Evolutionary conservation across 805 yeast species (phyloP), one percentile per base, ranked within the genome.

Genomic region (Schwanniomyces polymorphus): DNA sequence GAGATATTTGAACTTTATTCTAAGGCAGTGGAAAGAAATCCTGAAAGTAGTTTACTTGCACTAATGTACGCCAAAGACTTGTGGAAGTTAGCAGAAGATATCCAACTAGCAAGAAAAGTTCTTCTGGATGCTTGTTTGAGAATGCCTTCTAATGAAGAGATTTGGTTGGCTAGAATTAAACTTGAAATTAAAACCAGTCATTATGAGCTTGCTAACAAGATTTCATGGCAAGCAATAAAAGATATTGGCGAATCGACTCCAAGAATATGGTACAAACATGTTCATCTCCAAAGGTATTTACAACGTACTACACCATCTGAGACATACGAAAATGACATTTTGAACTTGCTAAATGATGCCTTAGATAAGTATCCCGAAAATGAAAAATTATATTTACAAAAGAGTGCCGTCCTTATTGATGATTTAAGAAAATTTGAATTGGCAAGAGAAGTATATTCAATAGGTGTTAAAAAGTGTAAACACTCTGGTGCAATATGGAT

Each of bases 111-210:
- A 0, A 68, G 84, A 44, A 54, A 58, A 0, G 78, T 88, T 4
- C 65, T 91, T 5, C 58, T 68, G 2, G 65, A 71, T 11, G 86
- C 86, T 0, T 60, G 78, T 38, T 58, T 67, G 4, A 45, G 54
- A 2, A 64, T 78, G 7, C 79, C 85, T 1, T 52, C 63, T 0
- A 72, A 69, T 49, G 84, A 81, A 49, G 80, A 76, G 21, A 60
- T 89, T 8, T 85, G 90, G 88, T 67, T 85, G 42, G 92, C 92
- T 0, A 74, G 84, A n/a, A 71, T 86, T 21, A 85, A 88, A 52
- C 64, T 90, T 28, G 88, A 87, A 46, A 66, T 70, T 14, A 72
- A 72, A 18, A 64, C 70, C 5, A 63, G 67, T 4, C 59, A 76
- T 27, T 75, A 75, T 46, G 61, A 61, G 1, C 53, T 60, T 4